phyloP scores from a whole-genome alignment of 257 asterid species.

The Lavandula angustifolia region DNA sequence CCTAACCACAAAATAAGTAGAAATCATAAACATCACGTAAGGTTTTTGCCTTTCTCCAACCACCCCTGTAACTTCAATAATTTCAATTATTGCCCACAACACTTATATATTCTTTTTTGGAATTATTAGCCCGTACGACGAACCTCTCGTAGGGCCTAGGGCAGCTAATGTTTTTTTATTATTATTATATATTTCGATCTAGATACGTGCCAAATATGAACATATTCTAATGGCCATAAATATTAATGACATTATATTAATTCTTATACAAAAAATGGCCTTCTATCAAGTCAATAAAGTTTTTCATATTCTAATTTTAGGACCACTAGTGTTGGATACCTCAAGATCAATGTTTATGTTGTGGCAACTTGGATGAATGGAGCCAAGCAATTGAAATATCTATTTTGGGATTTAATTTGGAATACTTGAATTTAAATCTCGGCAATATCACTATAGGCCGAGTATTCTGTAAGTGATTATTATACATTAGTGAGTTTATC shows the following conservation, averaged over 20 bases:
- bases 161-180: too few relatives aligned
- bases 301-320: neutral
- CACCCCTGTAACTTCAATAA: neutral
- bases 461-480: too few relatives aligned
- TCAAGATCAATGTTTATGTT: neutral
- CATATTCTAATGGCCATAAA: neutral
- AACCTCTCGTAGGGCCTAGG: too few relatives aligned
- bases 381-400: neutral
- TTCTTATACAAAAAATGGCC: neutral
- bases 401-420: neutral
- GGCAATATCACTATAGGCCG: too few relatives aligned
- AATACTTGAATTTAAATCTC: too few relatives aligned
- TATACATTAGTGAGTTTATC: too few relatives aligned
- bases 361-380: neutral
- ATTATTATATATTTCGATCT: neutral
- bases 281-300: neutral
- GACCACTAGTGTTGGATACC: conserved; percentile 13
- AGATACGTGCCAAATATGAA: neutral
- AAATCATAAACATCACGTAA: too few relatives aligned
- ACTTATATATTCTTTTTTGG: too few relatives aligned
- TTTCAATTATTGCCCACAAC: neutral
- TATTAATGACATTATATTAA: neutral
- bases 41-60: too few relatives aligned
- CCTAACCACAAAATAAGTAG: too few relatives aligned
- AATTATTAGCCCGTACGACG: too few relatives aligned